These are phyloP conservation scores for Phytophthora litchii DNA, from an alignment of 352 stramenopile genomes.

Conservation along the genomic window DNA sequence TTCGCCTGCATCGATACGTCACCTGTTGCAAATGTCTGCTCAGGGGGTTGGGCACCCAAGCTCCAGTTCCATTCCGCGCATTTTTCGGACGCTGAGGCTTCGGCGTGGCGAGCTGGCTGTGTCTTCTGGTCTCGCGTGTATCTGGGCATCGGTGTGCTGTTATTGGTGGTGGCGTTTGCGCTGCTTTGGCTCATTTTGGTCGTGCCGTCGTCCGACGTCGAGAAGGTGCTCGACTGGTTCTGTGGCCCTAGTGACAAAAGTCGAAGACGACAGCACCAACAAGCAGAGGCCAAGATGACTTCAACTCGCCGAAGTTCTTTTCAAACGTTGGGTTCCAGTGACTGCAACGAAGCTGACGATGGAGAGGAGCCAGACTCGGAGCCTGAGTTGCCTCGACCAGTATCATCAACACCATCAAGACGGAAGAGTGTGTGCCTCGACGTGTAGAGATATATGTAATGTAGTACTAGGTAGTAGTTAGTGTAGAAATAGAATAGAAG, in stretches of 20 bases:
- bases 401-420: slow-evolving; percentile 12
- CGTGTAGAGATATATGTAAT: slow-evolving; percentile 35
- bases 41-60: slow-evolving; percentile 41
- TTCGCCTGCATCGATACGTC: slow-evolving; percentile 50
- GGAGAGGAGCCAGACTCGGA: slow-evolving; percentile 26
- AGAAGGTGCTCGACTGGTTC: slow-evolving; percentile 32
- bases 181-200: slow-evolving; percentile 47
- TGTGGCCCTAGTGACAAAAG: slow-evolving; percentile 19
- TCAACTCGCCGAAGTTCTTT: neutral
- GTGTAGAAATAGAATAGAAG: slow-evolving; percentile 16
- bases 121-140: slow-evolving; percentile 50
- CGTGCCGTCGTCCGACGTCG: slow-evolving; percentile 30
- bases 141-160: slow-evolving; percentile 35
- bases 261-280: slow-evolving; percentile 9
- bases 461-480: slow-evolving; percentile 7
- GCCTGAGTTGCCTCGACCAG: slow-evolving; percentile 1
- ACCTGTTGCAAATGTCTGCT: slow-evolving; percentile 21
- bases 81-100: slow-evolving; percentile 24
- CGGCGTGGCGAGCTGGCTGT: slow-evolving; percentile 28
- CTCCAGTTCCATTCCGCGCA: slow-evolving; percentile 45
- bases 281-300: neutral
- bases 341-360: neutral
- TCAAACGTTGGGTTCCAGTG: slow-evolving; percentile 3
- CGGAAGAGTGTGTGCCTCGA: slow-evolving; percentile 44
- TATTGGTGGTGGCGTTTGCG: slow-evolving; percentile 37